Percentiles rank a stretch among this genome's conserved stretches.
These are phyloP conservation scores for Ceratocystis diversiconidia DNA, from an alignment of 2,329 filamentous ascomycete species.

Conservation along the genomic window DNA sequence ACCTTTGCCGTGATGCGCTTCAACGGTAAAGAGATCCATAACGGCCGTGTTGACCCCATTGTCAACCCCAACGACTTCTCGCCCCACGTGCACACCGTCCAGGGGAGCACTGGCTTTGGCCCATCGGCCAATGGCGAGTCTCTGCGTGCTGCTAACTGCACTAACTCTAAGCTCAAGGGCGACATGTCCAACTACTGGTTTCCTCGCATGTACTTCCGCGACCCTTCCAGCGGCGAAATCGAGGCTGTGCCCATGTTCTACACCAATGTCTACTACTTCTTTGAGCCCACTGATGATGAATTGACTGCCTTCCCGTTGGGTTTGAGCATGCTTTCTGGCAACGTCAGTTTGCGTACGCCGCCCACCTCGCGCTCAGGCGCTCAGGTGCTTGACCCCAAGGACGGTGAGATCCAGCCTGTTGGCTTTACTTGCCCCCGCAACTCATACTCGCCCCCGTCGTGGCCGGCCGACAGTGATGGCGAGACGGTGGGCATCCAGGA, in stretches of 20 bases:
- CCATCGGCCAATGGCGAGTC: constrained; percentile 46
- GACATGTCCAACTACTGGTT: constrained; percentile 70
- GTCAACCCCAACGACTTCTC: constrained; percentile 45
- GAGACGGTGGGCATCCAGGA: constrained; percentile 40
- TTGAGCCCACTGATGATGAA: constrained; percentile 48
- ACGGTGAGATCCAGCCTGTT: constrained; percentile 38
- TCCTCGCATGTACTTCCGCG: constrained; percentile 53
- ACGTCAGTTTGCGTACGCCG: constrained; percentile 42
- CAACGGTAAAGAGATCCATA: constrained; percentile 48
- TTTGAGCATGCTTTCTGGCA: constrained; percentile 57
- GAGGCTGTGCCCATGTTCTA: constrained; percentile 55
- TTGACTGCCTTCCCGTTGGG: constrained; percentile 56
- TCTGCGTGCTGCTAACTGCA: constrained; percentile 50
- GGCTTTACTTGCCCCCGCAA: constrained; percentile 49
- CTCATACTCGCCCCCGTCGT: constrained; percentile 36
- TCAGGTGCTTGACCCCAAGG: constrained; percentile 36
- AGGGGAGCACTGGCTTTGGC: constrained; percentile 56
- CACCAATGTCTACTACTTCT: constrained; percentile 66
- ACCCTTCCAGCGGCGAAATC: constrained; percentile 47
- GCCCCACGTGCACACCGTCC: constrained; percentile 54
- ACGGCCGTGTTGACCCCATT: constrained; percentile 53
- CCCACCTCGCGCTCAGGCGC: constrained; percentile 36
- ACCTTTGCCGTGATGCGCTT: constrained; percentile 59
- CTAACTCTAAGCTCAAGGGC: constrained; percentile 51
- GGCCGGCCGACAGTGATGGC: constrained; percentile 41